These are phyloP conservation scores for Colletotrichum musicola DNA, from an alignment of 2,329 filamentous ascomycete species.

Conservation along the genomic window DNA sequence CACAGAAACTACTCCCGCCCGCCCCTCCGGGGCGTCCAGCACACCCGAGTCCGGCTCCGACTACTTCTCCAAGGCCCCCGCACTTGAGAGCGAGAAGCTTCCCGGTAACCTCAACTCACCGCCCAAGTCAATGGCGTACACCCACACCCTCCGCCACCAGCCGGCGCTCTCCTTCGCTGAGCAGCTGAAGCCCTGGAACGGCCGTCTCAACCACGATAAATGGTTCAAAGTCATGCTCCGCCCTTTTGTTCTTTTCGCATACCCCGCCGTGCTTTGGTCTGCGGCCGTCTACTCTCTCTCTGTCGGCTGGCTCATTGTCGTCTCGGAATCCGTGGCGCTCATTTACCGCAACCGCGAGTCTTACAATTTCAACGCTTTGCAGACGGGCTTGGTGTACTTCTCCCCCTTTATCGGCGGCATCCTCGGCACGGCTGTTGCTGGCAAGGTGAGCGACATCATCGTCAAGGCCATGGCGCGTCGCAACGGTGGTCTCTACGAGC, in stretches of 20 bases:
- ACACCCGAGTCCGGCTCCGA: constrained; percentile 40
- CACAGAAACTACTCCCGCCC: neutral
- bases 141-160: constrained; percentile 73
- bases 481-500: constrained; percentile 95
- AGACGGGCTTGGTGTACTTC: constrained; percentile 88
- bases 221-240: constrained; percentile 84
- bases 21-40: constrained; percentile 31
- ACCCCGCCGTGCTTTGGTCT: constrained; percentile 92
- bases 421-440: constrained; percentile 91
- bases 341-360: constrained; percentile 78
- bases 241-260: constrained; percentile 88
- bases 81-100: constrained; percentile 58
- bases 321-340: constrained; percentile 86
- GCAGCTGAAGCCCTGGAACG: constrained; percentile 82
- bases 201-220: constrained; percentile 80
- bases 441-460: constrained; percentile 86
- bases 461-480: constrained; percentile 84
- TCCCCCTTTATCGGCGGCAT: constrained; percentile 91
- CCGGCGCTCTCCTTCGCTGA: constrained; percentile 79
- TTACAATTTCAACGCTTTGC: constrained; percentile 86
- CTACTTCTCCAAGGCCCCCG: constrained; percentile 45
- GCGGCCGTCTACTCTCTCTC: constrained; percentile 87
- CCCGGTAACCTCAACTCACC: constrained; percentile 47
- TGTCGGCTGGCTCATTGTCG: constrained; percentile 94
- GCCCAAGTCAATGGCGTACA: constrained; percentile 67